Evolutionary conservation across 768 basidiomycete species (phyloP).

Genomic region (Hirschioporus abietinus): DNA sequence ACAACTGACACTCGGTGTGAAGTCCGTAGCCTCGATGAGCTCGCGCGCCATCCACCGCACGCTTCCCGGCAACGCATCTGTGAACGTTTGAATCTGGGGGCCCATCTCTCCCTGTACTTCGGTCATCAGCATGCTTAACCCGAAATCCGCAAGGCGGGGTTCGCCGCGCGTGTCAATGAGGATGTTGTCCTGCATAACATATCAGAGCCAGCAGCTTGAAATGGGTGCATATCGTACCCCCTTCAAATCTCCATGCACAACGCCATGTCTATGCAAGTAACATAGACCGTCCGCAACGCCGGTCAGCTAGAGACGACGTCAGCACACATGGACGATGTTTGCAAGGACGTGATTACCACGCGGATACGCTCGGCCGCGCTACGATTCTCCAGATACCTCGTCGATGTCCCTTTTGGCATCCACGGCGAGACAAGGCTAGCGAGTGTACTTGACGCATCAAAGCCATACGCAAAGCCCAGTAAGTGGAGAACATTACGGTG

Average conservation of each 20-base stretch:
- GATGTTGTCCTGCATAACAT: constrained; percentile 9
- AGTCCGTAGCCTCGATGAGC: not conserved
- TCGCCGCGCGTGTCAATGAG: constrained; percentile 9
- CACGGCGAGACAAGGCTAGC: constrained; percentile 2
- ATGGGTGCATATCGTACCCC: constrained; percentile 1
- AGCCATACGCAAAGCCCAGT: constrained; percentile 1
- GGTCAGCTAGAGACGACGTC: not conserved
- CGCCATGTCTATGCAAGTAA: constrained; percentile 7
- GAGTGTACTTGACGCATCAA: not conserved
- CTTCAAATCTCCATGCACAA: constrained; percentile 11
- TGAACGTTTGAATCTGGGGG: not conserved
- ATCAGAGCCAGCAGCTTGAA: not conserved
- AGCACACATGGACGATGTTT: not conserved
- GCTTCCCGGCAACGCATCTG: constrained; percentile 1
- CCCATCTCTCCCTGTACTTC: not conserved
- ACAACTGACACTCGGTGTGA: not conserved
- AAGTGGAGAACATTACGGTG: not conserved
- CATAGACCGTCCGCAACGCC: constrained; percentile 6
- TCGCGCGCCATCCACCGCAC: constrained; percentile 11
- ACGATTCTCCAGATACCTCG: not conserved
- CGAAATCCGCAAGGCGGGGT: constrained; percentile 14
- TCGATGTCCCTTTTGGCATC: not conserved
- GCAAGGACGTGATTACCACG: not conserved
- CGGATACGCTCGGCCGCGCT: not conserved
- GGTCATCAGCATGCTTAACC: constrained; percentile 5